Evolutionary conservation across 768 basidiomycete genomes (phyloP), one percentile per base, ranked within the genome.

Genomic region (Fomitopsis pulvina): DNA sequence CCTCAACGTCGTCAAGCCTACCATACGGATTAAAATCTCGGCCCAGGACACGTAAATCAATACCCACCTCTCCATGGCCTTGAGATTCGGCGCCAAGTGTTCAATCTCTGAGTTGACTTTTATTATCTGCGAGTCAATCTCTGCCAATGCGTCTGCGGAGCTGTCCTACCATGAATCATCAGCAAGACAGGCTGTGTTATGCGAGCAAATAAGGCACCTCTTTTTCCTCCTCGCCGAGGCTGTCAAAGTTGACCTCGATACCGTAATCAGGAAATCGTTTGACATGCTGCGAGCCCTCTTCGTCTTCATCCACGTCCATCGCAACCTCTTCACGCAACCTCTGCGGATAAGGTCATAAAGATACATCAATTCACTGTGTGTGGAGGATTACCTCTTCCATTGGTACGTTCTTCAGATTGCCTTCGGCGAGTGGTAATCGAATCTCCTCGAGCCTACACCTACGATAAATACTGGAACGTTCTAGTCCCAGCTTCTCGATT

Each of bases 381-480:
- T 8, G 30, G 8, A 28, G 8, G 57, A 71, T 34, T 42, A 91
- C 92, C 81, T 97, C 96, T 62, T 97, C 93, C 81, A 98, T 88
- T 0, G 95, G 89, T 2, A 98, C 90, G 57, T 88, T 80, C 65
- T 81, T 85, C 48, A 98, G 69, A 60, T 81, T 78, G 5, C 95
- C 96, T 48, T 76, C 65, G 12, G 75, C 57, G 11, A 98, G 70
- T 0, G 95, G 93, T 16, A 99, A 65, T 51, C 78, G 78, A 57
- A 97, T 86, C 59, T 96, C 93, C 54, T 99, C 96, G 39, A 99
- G 74, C 54, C 92, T 80, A 67, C 95, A 97, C 61, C 89, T 90
- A 14, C 94, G 80, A 63, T 97, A 98, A 41, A 89, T 77, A 0
- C 84, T 73, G 21, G 92, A 89, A 21, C 95, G 76, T 60, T 97